Conservation (phyloP, 306 rosid species). For the Trifolium pratense region DNA sequence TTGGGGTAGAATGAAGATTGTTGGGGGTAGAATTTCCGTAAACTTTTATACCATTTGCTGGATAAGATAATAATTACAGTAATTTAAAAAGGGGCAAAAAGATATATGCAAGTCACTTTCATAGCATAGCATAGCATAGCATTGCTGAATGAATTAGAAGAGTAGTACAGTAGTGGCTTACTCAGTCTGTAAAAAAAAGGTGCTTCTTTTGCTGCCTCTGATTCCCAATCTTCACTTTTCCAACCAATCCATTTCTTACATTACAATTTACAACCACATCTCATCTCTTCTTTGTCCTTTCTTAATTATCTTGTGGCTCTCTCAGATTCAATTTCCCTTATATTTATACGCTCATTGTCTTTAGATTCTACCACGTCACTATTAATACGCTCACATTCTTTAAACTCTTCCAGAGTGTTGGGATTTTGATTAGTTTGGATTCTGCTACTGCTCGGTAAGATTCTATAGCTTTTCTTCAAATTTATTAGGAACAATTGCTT, state of each 20-base stretch:
- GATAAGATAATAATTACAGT: too few relatives aligned
- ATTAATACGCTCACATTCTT: constrained; percentile 23
- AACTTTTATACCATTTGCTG: too few relatives aligned
- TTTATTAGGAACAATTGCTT: background rate
- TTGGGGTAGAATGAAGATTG: too few relatives aligned
- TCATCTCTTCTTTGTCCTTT: constrained; percentile 34
- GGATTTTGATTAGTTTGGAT: background rate
- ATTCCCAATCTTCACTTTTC: constrained; percentile 22
- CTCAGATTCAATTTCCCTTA: constrained; percentile 35
- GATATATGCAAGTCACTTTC: too few relatives aligned
- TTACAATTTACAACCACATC: constrained; percentile 15
- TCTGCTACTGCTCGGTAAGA: constrained; percentile 37
- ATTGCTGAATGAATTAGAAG: too few relatives aligned
- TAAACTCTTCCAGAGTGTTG: background rate
- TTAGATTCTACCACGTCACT: constrained; percentile 39
- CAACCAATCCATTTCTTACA: background rate
- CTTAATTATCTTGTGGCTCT: constrained; percentile 48
- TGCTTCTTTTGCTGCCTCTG: background rate
- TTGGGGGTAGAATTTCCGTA: too few relatives aligned
- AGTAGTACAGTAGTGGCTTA: too few relatives aligned
- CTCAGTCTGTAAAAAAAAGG: too few relatives aligned
- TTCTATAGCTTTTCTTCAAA: constrained; percentile 25
- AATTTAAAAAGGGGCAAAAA: too few relatives aligned
- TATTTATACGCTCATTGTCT: background rate
- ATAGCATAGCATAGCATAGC: too few relatives aligned